phyloP scores from a whole-genome alignment of 75 land plant genomes.

The Pinus taeda region DNA sequence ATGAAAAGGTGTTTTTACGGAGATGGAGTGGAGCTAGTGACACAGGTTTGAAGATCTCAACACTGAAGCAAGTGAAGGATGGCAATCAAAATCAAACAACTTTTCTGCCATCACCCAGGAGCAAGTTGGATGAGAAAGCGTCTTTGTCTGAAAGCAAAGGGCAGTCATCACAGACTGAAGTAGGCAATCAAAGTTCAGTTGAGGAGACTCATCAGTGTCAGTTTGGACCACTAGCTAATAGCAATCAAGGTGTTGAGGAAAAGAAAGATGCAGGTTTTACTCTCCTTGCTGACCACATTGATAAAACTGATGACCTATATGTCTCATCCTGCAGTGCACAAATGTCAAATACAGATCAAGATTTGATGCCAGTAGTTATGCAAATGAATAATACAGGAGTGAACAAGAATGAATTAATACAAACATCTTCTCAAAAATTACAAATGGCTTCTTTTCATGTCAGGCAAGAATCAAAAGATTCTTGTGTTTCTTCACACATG shows the following conservation, averaged over 20 bases:
- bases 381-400: not conserved
- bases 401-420: not conserved
- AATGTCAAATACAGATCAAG: slow-evolving; percentile 1
- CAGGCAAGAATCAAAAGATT: slow-evolving; percentile 1
- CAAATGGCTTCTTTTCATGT: not conserved
- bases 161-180: not conserved
- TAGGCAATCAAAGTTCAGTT: not conserved
- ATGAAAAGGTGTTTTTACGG: slow-evolving; percentile 51
- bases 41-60: not conserved
- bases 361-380: not conserved
- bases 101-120: not conserved
- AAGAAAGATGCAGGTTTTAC: not conserved
- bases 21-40: slow-evolving; percentile 69
- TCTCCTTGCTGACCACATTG: not conserved
- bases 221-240: not conserved
- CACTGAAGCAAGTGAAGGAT: not conserved
- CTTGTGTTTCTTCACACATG: not conserved
- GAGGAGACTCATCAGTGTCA: slow-evolving; percentile 2
- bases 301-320: not conserved
- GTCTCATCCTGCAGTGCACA: not conserved
- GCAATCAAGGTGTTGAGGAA: not conserved
- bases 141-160: not conserved
- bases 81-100: not conserved
- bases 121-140: not conserved
- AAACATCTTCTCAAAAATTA: not conserved